Evolutionary conservation across 495 filamentous ascomycete genomes (phyloP).

Genomic region (Lindgomyces ingoldianus): DNA sequence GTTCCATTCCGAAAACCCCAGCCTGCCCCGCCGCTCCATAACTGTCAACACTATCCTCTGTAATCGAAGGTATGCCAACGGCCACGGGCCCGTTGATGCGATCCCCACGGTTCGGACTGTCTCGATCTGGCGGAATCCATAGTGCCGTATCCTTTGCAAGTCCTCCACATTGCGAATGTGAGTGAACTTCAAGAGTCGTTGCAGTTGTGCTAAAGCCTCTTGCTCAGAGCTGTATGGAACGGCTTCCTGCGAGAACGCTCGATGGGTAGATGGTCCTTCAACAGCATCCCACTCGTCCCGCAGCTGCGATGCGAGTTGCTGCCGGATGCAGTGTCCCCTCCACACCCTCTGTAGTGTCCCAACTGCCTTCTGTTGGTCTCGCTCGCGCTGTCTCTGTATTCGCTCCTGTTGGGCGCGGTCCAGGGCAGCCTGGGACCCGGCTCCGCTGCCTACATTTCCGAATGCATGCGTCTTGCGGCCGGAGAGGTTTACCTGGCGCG

Average conservation of each 20-base stretch:
- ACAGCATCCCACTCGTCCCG: conserved; percentile 67
- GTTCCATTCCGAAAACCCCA: background rate
- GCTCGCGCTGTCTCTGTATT: conserved; percentile 73
- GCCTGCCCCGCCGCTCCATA: conserved; percentile 26
- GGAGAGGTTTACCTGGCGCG: conserved; percentile 90
- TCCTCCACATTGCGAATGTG: conserved; percentile 37
- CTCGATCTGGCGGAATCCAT: conserved; percentile 39
- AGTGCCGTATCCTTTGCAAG: conserved; percentile 42
- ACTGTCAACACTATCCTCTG: conserved; percentile 37
- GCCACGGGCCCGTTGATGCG: conserved; percentile 39
- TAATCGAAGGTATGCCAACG: conserved; percentile 42
- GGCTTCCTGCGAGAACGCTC: background rate
- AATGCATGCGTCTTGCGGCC: conserved; percentile 80
- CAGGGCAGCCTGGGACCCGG: conserved; percentile 72
- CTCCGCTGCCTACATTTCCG: conserved; percentile 50
- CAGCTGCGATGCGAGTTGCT: conserved; percentile 57
- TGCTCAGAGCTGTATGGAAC: conserved; percentile 52
- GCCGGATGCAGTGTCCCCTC: conserved; percentile 73
- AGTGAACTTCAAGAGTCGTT: conserved; percentile 44
- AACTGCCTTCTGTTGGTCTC: conserved; percentile 73
- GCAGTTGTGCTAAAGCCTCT: conserved; percentile 48
- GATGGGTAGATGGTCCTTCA: conserved; percentile 23
- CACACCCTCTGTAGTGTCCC: conserved; percentile 77
- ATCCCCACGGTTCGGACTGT: conserved; percentile 28
- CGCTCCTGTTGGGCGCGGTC: conserved; percentile 85